A percentile compares a stretch with the other conserved stretches of the same genome.
These are phyloP conservation scores for Beauveria bassiana DNA, from an alignment of 2,329 filamentous ascomycete species.

Conservation along the genomic window DNA sequence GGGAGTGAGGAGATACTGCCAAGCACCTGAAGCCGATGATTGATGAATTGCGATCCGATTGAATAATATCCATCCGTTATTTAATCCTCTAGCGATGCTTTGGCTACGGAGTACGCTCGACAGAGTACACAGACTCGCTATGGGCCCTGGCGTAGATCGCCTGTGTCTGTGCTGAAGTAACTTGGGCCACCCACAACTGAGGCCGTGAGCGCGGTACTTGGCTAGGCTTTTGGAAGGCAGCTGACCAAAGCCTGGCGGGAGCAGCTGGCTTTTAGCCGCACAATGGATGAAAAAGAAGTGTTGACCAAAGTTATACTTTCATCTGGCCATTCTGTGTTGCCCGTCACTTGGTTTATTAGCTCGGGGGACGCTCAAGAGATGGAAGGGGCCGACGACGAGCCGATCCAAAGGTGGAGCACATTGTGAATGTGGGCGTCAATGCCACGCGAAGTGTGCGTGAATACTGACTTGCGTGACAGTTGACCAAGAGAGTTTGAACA, in stretches of 20 bases:
- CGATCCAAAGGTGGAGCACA: not conserved
- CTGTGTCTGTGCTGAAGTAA: conserved; percentile 2
- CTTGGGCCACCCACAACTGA: not conserved
- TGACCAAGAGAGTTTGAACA: conserved; percentile 1
- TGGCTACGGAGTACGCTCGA: not conserved
- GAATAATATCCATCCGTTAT: not conserved
- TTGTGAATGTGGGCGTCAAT: not conserved
- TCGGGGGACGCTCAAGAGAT: not conserved
- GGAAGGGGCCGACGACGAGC: not conserved
- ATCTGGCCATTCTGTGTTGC: not conserved
- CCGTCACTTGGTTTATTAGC: not conserved
- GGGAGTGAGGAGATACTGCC: not conserved
- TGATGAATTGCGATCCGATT: not conserved
- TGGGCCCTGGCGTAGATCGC: conserved; percentile 5
- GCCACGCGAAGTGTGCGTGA: not conserved
- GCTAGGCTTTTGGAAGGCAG: not conserved
- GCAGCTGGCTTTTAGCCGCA: not conserved
- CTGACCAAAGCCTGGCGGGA: not conserved
- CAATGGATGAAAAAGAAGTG: not conserved
- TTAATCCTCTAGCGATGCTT: not conserved
- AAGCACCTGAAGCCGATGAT: not conserved
- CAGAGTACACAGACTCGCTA: not conserved
- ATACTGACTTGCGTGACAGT: not conserved
- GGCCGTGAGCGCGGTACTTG: not conserved
- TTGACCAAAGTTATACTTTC: not conserved